phyloP scores from a whole-genome alignment of 202 grass and related monocot genomes.

The Cymbopogon flexuosus region DNA sequence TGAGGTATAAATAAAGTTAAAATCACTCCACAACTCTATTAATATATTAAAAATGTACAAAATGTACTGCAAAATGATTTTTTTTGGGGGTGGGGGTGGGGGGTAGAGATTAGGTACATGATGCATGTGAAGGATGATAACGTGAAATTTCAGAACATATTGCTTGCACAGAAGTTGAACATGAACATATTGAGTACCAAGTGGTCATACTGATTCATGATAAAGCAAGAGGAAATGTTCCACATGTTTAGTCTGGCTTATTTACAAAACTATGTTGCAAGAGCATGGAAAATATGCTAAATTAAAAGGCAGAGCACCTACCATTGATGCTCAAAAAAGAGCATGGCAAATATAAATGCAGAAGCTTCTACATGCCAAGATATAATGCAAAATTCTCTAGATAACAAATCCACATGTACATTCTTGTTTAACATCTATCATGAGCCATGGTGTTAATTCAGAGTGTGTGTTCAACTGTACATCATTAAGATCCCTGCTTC shows the following conservation, averaged over 20 bases:
- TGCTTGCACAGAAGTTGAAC: not conserved
- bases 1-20: not conserved
- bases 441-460: not conserved
- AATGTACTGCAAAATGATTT: not conserved
- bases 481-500: not conserved
- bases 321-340: not conserved
- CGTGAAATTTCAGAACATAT: not conserved
- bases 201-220: not conserved
- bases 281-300: not conserved
- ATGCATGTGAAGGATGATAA: not conserved
- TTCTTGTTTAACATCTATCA: slow-evolving; percentile 5
- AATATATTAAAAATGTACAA: not conserved
- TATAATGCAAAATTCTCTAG: not conserved
- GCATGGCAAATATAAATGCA: not conserved
- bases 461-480: not conserved
- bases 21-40: not conserved
- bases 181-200: not conserved
- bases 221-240: not conserved
- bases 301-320: no score
- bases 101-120: no score
- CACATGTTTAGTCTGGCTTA: not conserved
- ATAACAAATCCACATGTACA: not conserved
- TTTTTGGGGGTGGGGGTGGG: no score
- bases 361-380: not conserved
- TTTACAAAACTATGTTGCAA: slow-evolving; percentile 2